phyloP scores from a whole-genome alignment of 2,329 filamentous ascomycete species.

The Fonsecaea nubica region DNA sequence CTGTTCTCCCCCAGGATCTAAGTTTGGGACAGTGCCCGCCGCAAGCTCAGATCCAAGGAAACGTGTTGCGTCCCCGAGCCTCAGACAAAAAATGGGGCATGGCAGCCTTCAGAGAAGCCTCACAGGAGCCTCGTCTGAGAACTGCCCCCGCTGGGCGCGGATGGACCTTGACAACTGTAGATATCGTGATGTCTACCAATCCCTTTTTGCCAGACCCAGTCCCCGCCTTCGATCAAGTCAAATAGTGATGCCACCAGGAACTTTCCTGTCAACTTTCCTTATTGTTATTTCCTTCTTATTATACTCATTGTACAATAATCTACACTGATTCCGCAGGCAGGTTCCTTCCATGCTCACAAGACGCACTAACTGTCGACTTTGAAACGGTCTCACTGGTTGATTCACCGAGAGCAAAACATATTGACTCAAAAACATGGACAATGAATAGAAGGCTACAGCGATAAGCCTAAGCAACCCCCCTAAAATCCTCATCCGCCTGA shows the following conservation, averaged over 20 bases:
- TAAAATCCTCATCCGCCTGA: background rate
- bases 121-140: constrained; percentile 16
- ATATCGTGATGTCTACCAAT: background rate
- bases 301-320: background rate
- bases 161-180: background rate
- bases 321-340: background rate
- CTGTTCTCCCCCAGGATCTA: constrained; percentile 11
- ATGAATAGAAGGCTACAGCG: background rate
- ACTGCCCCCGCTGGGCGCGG: constrained; percentile 1
- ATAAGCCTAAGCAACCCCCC: background rate
- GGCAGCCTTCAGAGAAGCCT: background rate
- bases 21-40: constrained; percentile 17
- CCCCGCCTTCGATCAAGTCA: background rate
- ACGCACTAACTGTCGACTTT: background rate
- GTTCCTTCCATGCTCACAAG: background rate
- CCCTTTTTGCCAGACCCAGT: constrained; percentile 10
- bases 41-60: constrained; percentile 17
- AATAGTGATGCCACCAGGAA: constrained; percentile 3
- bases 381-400: constrained; percentile 13
- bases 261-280: constrained; percentile 10
- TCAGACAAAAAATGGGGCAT: constrained; percentile 22
- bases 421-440: background rate
- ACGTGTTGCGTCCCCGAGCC: constrained; percentile 12
- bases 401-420: constrained; percentile 1
- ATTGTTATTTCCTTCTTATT: constrained; percentile 15